Evolutionary conservation across 164 flowering plant species (phyloP), one percentile per base, ranked within the genome.

Genomic region (Nymphaea thermarum): DNA sequence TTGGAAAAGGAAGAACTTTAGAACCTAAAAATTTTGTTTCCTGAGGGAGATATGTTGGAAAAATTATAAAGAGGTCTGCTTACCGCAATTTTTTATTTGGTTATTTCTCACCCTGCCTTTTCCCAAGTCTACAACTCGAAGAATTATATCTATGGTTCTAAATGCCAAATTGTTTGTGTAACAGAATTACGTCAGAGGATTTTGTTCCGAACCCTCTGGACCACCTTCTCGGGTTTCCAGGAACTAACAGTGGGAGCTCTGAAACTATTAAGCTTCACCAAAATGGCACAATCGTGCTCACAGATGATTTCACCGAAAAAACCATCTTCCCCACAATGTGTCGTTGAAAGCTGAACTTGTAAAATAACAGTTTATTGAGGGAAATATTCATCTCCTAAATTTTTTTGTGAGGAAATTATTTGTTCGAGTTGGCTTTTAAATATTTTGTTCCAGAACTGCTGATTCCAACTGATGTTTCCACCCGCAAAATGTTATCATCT

Each of bases 121-220:
- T 51, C 8, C 8, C 14, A 51, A 51, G 8, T 51, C 57, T 51
- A 10, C 15, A 51, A 51, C 14, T 51, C 12, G 57, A 51, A 51
- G 57, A 25, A 47, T 70, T 62, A 6, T 16, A 43, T 69, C 11
- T 65, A 18, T 43, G 7, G 42, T 45, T 60, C 61, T 7, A 43
- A 14, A 36, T 4, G 43, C 45, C 3, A 43, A 43, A 6, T 68
- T 66, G 2, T 57, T 73, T 15, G 47, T 68, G n/a, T 68, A 87
- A 87, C 66, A 68, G 76, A 77, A 63, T 17, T 17, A 66, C 70
- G 53, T 76, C 42, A 41, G 43, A 51, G 11, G 78, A 75, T 66
- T 45, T 68, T 43, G 72, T 68, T 68, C 74, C 67, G 25, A 18
- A 53, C 62, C 88, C 87, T 25, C 72, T 87, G 44, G 93, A 83